Evolutionary conservation across 495 filamentous ascomycete species (phyloP), one percentile per base, ranked within the genome.

Genomic region (Aspergillus saccharolyticus): DNA sequence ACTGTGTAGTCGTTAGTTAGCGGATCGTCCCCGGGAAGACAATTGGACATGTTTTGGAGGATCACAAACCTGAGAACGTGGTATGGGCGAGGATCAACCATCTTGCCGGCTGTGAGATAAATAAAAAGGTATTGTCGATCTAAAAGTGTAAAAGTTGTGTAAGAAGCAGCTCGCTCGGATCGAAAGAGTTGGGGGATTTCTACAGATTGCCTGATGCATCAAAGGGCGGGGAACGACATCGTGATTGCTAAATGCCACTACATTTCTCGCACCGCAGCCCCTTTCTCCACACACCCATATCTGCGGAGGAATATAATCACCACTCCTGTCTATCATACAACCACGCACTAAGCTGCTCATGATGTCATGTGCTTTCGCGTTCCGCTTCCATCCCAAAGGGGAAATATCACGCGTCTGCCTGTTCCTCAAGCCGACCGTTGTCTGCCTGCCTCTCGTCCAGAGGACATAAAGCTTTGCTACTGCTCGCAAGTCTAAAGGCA

Each of bases 51-150:
- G n/a, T 52, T 54, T 47, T 25, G 58, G n/a, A 0, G 21, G 19
- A 4, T 19, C 33, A 44, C 74, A 52, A 74, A 91, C 88, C 85
- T 85, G 44, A 92, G 68, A 60, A 94, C 78, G 69, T 94, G 90
- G 70, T 89, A 94, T 0, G 88, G 86, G 39, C 81, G 86, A 25
- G 83, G 83, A 45, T 85, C 82, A 53, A 56, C 65, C 71, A 75
- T 75, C 18, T 59, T 55, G 24, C 47, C 66, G 55, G 44, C 14
- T 33, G 17, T 15, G 28, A 19, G 7, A 46, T n/a, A n/a, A n/a
- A n/a, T n/a, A n/a, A n/a, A n/a, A n/a, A n/a, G n/a, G n/a, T n/a
- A n/a, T n/a, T n/a, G n/a, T n/a, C n/a, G n/a, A n/a, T n/a, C n/a
- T n/a, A n/a, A 71, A 1, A 85, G 85, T 69, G 88, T 87, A 0